Conservation (phyloP, 768 basidiomycete species). For the Suillus plorans region DNA sequence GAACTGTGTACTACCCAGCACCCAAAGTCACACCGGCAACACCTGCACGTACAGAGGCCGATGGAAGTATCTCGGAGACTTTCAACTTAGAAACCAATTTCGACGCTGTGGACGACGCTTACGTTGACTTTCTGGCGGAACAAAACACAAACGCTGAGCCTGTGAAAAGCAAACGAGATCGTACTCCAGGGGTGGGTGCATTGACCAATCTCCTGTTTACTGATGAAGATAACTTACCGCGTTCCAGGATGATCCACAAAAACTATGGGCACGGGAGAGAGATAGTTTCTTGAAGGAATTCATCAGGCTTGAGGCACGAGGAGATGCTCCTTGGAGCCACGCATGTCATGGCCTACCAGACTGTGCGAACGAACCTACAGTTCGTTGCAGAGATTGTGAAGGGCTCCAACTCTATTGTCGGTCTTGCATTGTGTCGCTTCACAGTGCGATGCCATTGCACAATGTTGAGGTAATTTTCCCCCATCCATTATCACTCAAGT, state of each 20-base stretch:
- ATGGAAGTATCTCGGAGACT: background rate
- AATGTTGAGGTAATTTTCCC: constrained; percentile 16
- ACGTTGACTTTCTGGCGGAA: background rate
- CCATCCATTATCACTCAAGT: background rate
- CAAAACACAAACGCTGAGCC: constrained; percentile 1
- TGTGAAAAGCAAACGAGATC: background rate
- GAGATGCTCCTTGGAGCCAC: background rate
- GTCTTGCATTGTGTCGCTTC: constrained; percentile 11
- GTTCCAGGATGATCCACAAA: constrained; percentile 5
- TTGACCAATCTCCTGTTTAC: background rate
- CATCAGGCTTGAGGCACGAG: background rate
- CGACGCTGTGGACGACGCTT: background rate
- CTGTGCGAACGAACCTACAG: background rate
- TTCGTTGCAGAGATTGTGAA: background rate
- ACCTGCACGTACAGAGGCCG: background rate
- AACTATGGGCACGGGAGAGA: background rate
- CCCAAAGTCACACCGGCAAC: background rate
- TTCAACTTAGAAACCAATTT: background rate
- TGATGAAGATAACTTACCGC: background rate
- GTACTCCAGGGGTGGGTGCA: background rate
- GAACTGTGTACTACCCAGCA: background rate
- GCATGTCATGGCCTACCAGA: background rate
- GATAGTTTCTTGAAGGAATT: too few relatives aligned
- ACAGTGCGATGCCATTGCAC: constrained; percentile 15
- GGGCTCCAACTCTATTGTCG: background rate